These are phyloP conservation scores for Alternaria longipes DNA, from an alignment of 2,329 filamentous ascomycete genomes.

Conservation along the genomic window DNA sequence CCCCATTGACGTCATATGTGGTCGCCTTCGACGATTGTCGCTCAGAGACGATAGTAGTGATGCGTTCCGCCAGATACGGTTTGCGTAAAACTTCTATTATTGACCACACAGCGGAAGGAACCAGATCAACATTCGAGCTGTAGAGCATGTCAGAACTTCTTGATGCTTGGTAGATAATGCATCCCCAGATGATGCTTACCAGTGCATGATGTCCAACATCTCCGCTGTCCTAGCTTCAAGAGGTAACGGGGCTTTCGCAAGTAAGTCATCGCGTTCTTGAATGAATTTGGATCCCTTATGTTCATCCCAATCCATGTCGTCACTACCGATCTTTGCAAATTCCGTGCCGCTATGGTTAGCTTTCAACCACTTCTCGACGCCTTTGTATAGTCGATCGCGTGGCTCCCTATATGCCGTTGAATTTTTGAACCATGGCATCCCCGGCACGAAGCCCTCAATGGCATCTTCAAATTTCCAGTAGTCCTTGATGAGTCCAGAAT, in stretches of 20 bases:
- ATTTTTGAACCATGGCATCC: conserved; percentile 30
- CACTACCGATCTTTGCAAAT: conserved; percentile 19
- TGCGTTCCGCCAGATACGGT: conserved; percentile 24
- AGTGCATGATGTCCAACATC: conserved; percentile 34
- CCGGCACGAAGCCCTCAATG: conserved; percentile 26
- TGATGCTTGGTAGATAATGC: not conserved
- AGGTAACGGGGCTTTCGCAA: conserved; percentile 14
- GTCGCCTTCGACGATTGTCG: conserved; percentile 17
- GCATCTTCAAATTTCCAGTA: conserved; percentile 38
- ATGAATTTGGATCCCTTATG: conserved; percentile 33
- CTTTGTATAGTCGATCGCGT: conserved; percentile 30
- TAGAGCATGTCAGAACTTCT: conserved; percentile 11
- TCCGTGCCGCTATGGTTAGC: conserved; percentile 26
- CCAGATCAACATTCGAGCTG: conserved; percentile 28
- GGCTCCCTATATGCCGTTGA: conserved; percentile 22
- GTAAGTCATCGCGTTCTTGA: conserved; percentile 26
- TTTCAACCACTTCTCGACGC: conserved; percentile 37
- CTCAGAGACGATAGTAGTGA: conserved; percentile 23
- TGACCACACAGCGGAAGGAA: conserved; percentile 37
- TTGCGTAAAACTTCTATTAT: conserved; percentile 36
- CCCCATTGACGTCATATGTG: conserved; percentile 26
- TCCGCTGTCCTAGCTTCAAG: conserved; percentile 27
- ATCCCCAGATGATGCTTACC: conserved; percentile 24
- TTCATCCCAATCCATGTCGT: conserved; percentile 31
- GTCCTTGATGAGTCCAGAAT: conserved; percentile 37